Base-by-base conservation (phyloP, 169 alveolate genomes). In the Eimeria falciformis region DNA sequence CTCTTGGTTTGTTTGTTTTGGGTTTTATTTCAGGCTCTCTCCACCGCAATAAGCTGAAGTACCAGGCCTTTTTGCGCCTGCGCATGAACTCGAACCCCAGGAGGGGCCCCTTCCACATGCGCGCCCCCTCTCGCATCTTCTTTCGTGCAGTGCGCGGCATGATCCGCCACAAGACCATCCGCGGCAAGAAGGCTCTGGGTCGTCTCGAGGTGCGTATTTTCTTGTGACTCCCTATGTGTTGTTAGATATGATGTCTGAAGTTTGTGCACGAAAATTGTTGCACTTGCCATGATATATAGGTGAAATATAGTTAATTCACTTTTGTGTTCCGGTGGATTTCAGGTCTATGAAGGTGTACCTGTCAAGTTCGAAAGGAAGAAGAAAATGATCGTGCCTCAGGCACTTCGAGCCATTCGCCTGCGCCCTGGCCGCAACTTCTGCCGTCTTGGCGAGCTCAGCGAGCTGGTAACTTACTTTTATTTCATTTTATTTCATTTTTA, bases 81-180 rank as follows among this genome's bases (percentile, higher is more conserved):
- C 95, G 98, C 92, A 98, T 97, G 96, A 98, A 98, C 95, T 96
- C 99, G 66, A 98, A 99, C 96, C 99, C 99, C 46, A 95, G 94
- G 87, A 97, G 97, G 78, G 99, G 99, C 23, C 99, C 99, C 43
- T 94, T 97, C 96, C 99, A 99, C 96, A 96, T 95, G 95, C 96
- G 99, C 90, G 97, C 99, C 47, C 99, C 99, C 45, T 96, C 99
- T 33, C 98, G 98, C 94, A 97, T 98, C 77, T 97, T 99, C 96
- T 98, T 99, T 99, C 98, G 99, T 95, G 97, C 98, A 77, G 98
- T 99, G 81, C 98, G 99, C 79, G 99, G 99, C 86, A 99, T 99
- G 99, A 93, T 98, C 83, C 99, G 99, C 23, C 99, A 99, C 95
- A 99, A 99, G 95, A 98, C 99, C 37, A 96, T 98, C 90, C 97